These are phyloP conservation scores for Peronospora tabacina DNA, from an alignment of 352 stramenopile species.

Conservation along the genomic window DNA sequence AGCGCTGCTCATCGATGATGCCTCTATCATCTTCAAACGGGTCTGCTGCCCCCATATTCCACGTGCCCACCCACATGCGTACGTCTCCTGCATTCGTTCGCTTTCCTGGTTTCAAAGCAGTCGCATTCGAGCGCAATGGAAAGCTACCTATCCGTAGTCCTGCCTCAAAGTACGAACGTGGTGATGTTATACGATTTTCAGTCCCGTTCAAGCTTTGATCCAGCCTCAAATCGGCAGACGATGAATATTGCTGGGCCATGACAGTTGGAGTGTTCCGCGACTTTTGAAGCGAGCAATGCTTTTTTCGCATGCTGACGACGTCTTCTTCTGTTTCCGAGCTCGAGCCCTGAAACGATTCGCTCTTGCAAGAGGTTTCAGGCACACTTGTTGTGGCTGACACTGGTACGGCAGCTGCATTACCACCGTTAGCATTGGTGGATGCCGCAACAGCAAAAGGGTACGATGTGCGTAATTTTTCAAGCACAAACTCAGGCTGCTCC, in stretches of 20 bases:
- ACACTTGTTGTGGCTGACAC: slow-evolving; percentile 22
- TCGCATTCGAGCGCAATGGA: slow-evolving; percentile 20
- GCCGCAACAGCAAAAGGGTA: slow-evolving; percentile 9
- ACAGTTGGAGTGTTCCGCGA: slow-evolving; percentile 5
- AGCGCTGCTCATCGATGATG: slow-evolving; percentile 71
- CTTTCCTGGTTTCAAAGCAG: slow-evolving; percentile 22
- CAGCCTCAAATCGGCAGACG: slow-evolving; percentile 22
- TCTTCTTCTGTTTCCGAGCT: slow-evolving; percentile 33
- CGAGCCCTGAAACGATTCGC: slow-evolving; percentile 39
- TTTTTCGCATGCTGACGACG: slow-evolving; percentile 29
- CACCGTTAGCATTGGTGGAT: slow-evolving; percentile 29
- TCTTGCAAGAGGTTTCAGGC: slow-evolving; percentile 35
- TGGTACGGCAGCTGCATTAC: slow-evolving; percentile 19
- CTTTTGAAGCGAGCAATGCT: slow-evolving; percentile 33
- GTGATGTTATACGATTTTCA: slow-evolving; percentile 41
- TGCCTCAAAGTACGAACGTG: slow-evolving; percentile 55
- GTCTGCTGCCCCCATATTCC: slow-evolving; percentile 82
- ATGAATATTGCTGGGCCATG: slow-evolving; percentile 20
- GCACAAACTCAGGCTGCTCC: slow-evolving; percentile 37
- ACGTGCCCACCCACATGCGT: slow-evolving; percentile 76
- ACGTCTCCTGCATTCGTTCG: slow-evolving; percentile 43
- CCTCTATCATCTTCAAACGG: slow-evolving; percentile 64
- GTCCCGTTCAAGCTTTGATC: slow-evolving; percentile 26
- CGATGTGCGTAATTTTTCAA: slow-evolving; percentile 31
- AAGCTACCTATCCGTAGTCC: slow-evolving; percentile 40